Evolutionary conservation across 1,139 yeast genomes (phyloP).

Genomic region (Scheffersomyces insectosa): DNA sequence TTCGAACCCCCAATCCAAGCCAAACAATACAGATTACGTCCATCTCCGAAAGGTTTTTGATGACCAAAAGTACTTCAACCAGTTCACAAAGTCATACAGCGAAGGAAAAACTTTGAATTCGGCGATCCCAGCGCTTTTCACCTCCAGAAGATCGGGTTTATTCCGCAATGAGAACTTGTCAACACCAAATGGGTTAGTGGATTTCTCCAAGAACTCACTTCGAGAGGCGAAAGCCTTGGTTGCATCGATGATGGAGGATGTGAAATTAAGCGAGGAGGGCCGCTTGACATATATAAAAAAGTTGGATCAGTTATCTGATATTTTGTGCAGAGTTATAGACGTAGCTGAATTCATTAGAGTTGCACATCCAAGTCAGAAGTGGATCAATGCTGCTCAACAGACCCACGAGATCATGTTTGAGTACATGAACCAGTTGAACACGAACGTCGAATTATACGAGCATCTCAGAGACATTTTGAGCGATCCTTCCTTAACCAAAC

Average conservation of each 20-base stretch:
- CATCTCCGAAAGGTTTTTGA: constrained; percentile 44
- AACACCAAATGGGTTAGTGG: constrained; percentile 67
- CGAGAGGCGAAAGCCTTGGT: constrained; percentile 64
- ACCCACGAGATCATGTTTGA: constrained; percentile 90
- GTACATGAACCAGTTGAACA: constrained; percentile 89
- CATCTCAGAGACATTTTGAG: constrained; percentile 58
- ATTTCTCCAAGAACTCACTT: constrained; percentile 67
- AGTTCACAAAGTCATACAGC: constrained; percentile 26
- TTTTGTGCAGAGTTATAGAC: constrained; percentile 89
- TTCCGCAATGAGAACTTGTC: constrained; percentile 70
- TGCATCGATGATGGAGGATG: constrained; percentile 50
- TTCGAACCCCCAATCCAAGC: not conserved
- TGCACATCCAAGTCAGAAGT: constrained; percentile 73
- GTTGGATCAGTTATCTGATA: constrained; percentile 83
- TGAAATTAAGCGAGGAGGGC: constrained; percentile 41
- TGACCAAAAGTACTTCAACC: constrained; percentile 41
- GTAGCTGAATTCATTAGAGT: constrained; percentile 91
- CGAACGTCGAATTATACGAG: constrained; percentile 71
- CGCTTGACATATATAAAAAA: constrained; percentile 57
- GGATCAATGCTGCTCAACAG: constrained; percentile 80
- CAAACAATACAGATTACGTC: not conserved
- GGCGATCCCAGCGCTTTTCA: constrained; percentile 3
- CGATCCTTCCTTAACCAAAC: constrained; percentile 33
- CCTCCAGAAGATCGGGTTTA: constrained; percentile 52
- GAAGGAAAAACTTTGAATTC: constrained; percentile 13